A percentile compares a stretch with the other conserved stretches of the same genome.
These are phyloP conservation scores for Tetragonia tetragonoides DNA, from an alignment of 148 eudicot genomes.

Conservation along the genomic window DNA sequence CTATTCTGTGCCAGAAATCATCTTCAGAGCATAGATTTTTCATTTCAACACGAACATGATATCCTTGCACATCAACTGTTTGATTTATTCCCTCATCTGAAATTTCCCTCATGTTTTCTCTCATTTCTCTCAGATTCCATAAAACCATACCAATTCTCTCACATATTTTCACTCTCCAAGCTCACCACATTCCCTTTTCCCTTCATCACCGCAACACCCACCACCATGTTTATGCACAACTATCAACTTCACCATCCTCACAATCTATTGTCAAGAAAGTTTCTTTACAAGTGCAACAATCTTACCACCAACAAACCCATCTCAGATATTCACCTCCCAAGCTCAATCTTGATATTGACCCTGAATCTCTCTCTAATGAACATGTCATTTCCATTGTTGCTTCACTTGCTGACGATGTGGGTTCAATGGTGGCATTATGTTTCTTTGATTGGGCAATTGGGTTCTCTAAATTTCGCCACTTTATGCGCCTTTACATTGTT, in stretches of 20 bases:
- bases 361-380: conserved; percentile 49
- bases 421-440: conserved; percentile 67
- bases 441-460: conserved; percentile 83
- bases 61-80: not conserved
- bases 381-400: conserved; percentile 71
- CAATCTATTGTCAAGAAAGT: conserved; percentile 47
- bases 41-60: not conserved
- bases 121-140: conserved; percentile 7
- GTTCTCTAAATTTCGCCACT: conserved; percentile 48
- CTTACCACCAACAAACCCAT: conserved; percentile 50
- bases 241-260: conserved; percentile 26
- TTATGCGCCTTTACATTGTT: conserved; percentile 81
- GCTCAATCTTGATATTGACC: conserved; percentile 42
- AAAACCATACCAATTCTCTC: conserved; percentile 4
- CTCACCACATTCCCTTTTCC: not conserved
- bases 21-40: too few relatives aligned
- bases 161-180: conserved; percentile 2
- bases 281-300: conserved; percentile 56
- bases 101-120: not conserved
- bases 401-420: conserved; percentile 59
- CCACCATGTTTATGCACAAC: not conserved
- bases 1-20: too few relatives aligned
- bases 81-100: not conserved
- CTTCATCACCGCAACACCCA: not conserved
- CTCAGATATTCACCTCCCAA: conserved; percentile 33